Base-by-base conservation (phyloP, 2,329 filamentous ascomycete genomes). In the Penicillium occitanis region DNA sequence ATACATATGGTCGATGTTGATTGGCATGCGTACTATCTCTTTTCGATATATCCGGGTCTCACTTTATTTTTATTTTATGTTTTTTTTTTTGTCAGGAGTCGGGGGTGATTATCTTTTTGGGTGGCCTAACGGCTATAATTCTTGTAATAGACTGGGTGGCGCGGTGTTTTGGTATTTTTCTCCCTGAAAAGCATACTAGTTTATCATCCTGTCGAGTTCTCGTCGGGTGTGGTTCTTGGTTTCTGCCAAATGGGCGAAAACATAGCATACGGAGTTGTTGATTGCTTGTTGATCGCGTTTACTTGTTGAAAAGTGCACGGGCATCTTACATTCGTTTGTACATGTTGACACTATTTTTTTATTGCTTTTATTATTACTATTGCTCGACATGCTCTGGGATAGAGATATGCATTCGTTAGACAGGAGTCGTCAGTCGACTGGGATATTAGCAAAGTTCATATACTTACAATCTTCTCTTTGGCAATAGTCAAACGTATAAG, bases 91-190 rank as follows among this genome's bases (percentile, higher is more conserved):
- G 13, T 62, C 42, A 42, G 64, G 64, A 42, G 64, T 66, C 22
- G 33, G 59, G 59, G 3, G 25, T 22, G 42, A 11, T 13, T 48
- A 5, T 46, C 28, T 57, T 59, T 65, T 35, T 33, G 13, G 48
- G 59, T n/a, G 35, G 48, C 61, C 48, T 44, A 22, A 25, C 17
- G n/a, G 46, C 46, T 51, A 11, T 55, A 22, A 61, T 50, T 50
- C 19, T 55, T 50, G 22, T 61, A 66, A 66, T 66, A 66, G 64
- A 66, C 28, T 66, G 59, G 64, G 50, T 50, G 64, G 64, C 51
- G 50, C 33, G 59, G 64, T 63, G 64, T 61, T 66, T n/a, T 35
- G 64, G 50, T 57, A 28, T 62, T 51, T 61, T 22, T 42, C 30
- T 33, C 25, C 14, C 28, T 13, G 50, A 55, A 55, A 55, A 55